Percentiles rank a stretch among this genome's conserved stretches.
Evolutionary conservation across 768 basidiomycete species (phyloP).

Genomic region (Pulveroboletus sp.): DNA sequence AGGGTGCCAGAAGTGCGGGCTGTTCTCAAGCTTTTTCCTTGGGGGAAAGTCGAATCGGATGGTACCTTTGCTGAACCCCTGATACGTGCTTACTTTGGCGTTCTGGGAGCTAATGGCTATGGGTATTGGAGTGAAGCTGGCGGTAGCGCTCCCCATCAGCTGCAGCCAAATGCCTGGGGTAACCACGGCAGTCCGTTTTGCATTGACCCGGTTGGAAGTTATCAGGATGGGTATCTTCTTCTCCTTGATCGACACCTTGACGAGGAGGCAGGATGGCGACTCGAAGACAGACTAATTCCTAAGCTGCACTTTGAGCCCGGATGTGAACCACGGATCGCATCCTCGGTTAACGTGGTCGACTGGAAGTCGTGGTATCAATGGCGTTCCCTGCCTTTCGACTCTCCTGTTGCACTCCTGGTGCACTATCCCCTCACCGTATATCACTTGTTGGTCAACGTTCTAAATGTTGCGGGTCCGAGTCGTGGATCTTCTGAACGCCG

Average conservation of each 20-base stretch:
- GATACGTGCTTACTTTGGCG: slow-evolving; percentile 33
- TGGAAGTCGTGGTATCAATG: slow-evolving; percentile 45
- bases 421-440: slow-evolving; percentile 42
- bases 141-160: slow-evolving; percentile 31
- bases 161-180: slow-evolving; percentile 14
- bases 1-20: slow-evolving; percentile 30
- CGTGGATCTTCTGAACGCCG: slow-evolving; percentile 18
- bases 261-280: slow-evolving; percentile 34
- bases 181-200: neutral
- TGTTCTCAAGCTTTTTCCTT: slow-evolving; percentile 36
- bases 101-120: slow-evolving; percentile 36
- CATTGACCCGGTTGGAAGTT: slow-evolving; percentile 16
- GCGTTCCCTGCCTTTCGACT: slow-evolving; percentile 40
- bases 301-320: slow-evolving; percentile 27
- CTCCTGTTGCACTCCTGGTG: slow-evolving; percentile 42
- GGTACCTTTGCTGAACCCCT: slow-evolving; percentile 34
- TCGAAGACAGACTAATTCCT: slow-evolving; percentile 33
- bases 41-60: slow-evolving; percentile 41
- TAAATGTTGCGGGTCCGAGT: slow-evolving; percentile 28
- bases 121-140: slow-evolving; percentile 41
- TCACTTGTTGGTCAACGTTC: slow-evolving; percentile 32
- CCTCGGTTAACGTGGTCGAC: slow-evolving; percentile 29
- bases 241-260: slow-evolving; percentile 30
- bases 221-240: slow-evolving; percentile 32
- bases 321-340: slow-evolving; percentile 24